phyloP scores from a whole-genome alignment of 2,329 filamentous ascomycete genomes.

The Coniochaeta ligniaria region DNA sequence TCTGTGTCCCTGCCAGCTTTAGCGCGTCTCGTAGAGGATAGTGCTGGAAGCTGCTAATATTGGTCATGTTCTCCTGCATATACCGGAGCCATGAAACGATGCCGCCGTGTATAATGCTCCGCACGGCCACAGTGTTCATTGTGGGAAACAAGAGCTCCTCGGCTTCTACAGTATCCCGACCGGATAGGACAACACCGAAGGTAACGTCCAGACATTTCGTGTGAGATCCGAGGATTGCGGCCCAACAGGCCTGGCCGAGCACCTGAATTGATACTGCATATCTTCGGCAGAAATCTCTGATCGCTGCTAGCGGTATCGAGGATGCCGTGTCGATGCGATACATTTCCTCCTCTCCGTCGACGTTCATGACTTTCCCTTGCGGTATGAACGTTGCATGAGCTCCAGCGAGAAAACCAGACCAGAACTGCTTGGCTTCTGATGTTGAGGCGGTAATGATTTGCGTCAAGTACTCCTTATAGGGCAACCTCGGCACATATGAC shows the following conservation, averaged over 20 bases:
- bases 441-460: conserved; percentile 38
- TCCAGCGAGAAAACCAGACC: conserved; percentile 60
- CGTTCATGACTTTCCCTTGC: neutral
- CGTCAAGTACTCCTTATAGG: conserved; percentile 47
- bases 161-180: conserved; percentile 66
- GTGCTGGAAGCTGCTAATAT: conserved; percentile 64
- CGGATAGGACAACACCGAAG: conserved; percentile 79
- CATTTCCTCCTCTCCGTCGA: neutral
- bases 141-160: conserved; percentile 72
- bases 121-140: conserved; percentile 82
- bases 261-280: conserved; percentile 68
- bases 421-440: conserved; percentile 51
- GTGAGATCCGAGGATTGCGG: conserved; percentile 58
- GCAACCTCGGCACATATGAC: conserved; percentile 29
- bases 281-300: conserved; percentile 56
- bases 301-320: conserved; percentile 25
- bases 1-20: conserved; percentile 30
- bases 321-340: conserved; percentile 41
- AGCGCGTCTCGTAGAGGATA: conserved; percentile 69
- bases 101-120: conserved; percentile 65
- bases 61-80: conserved; percentile 62
- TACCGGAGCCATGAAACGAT: conserved; percentile 59
- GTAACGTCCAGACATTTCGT: conserved; percentile 63
- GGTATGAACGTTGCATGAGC: conserved; percentile 23
- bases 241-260: conserved; percentile 71